These are phyloP conservation scores for Crithidia bombi DNA, from an alignment of 208 protist species.

Conservation along the genomic window DNA sequence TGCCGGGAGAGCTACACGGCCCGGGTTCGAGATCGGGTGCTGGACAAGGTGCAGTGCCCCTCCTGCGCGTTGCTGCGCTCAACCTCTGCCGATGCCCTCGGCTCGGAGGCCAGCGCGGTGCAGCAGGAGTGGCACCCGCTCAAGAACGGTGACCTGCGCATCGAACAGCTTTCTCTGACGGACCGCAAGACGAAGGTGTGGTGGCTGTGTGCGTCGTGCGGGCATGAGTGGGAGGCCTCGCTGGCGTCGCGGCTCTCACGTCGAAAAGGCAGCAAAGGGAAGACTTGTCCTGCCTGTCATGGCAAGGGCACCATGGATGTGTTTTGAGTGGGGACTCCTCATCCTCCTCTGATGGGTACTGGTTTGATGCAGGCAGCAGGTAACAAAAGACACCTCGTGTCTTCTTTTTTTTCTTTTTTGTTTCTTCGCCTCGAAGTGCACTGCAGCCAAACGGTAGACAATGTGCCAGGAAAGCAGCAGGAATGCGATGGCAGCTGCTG, in stretches of 20 bases:
- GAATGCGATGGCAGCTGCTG: too few relatives aligned
- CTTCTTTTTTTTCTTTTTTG: neutral
- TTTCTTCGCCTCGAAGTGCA: neutral
- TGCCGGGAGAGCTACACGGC: conserved; percentile 66
- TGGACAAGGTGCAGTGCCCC: conserved; percentile 62
- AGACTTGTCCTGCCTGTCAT: conserved; percentile 60
- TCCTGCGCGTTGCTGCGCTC: conserved; percentile 50
- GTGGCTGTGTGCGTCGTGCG: conserved; percentile 80
- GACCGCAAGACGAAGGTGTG: conserved; percentile 74
- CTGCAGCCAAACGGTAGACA: neutral
- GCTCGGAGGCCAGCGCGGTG: conserved; percentile 43
- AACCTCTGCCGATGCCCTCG: conserved; percentile 34
- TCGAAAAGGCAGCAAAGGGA: conserved; percentile 27
- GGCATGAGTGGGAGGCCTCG: conserved; percentile 78
- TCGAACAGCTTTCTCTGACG: conserved; percentile 52
- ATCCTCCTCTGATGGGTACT: neutral
- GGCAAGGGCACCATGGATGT: conserved; percentile 35
- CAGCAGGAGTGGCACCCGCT: conserved; percentile 84
- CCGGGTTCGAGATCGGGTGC: conserved; percentile 66
- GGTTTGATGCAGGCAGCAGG: neutral
- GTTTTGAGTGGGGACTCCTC: neutral
- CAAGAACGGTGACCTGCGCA: conserved; percentile 81
- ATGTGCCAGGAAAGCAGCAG: neutral
- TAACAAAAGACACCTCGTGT: neutral
- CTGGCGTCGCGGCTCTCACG: conserved; percentile 54